Evolutionary conservation across 1,139 yeast genomes (phyloP), one percentile per base, ranked within the genome.

Genomic region (Insectozyma bohioensis): DNA sequence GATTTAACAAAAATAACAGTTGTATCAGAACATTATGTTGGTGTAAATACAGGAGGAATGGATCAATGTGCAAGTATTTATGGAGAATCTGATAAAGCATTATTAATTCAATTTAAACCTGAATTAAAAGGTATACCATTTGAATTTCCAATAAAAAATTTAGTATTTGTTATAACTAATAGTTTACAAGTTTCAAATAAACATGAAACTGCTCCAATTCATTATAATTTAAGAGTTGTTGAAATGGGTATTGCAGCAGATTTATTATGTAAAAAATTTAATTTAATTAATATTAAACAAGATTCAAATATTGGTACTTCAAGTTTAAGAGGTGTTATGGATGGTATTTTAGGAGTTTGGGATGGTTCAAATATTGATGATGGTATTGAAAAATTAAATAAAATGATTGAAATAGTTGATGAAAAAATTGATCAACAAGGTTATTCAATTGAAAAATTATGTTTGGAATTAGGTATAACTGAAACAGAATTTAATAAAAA

Each of bases 11-110:
- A 63, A 40, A 76, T 82, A 36, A 78, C 87, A 9, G 81, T 78
- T 34, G 80, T 76, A 12, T 76, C 82, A 31, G 90, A 82, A 51
- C 86, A 81, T 56, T 78, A 76, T 37, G 77, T 82, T 27, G 90
- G 90, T 15, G 83, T 82, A 34, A 81, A 80, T 51, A 78, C 81
- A 26, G 90, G 90, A 15, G 90, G 90, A 26, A 75, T 82, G 85
- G 90, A 82, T 52, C 90, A 82, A 57, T 72, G 83, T 41, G 88
- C 90, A 3, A 75, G 84, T 2, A 70, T 82, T 15, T 80, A 74
- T 46, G 88, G 88, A n/a, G 78, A 74, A 46, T 62, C 58, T 27
- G 70, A 67, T 39, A 76, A 80, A 45, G 84, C 83, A 2, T 55
- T 82, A 40, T 68, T 75, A 43, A 78, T 82, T 26, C 76, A 75